phyloP scores from a whole-genome alignment of 306 rosid species.

The Cicer cuneatum region DNA sequence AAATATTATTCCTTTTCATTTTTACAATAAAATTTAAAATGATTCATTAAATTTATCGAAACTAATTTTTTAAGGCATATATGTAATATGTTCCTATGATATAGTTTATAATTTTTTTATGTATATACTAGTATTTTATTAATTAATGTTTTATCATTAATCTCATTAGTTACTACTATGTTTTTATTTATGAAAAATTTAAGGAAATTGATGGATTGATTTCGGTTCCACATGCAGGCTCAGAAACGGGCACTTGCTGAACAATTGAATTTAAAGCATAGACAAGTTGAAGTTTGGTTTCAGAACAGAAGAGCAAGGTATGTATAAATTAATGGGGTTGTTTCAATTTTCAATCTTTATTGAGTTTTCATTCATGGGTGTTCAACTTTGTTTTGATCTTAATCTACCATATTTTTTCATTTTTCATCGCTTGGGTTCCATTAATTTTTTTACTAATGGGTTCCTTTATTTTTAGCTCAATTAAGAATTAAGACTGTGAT shows the following conservation, averaged over 20 bases:
- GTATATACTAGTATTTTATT: neutral
- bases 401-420: neutral
- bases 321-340: neutral
- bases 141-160: conserved; percentile 10
- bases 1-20: neutral
- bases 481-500: no score
- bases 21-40: neutral
- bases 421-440: neutral
- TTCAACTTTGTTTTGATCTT: conserved; percentile 28
- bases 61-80: neutral
- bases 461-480: no score
- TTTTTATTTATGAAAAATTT: neutral
- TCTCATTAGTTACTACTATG: neutral
- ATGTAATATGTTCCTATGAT: no score
- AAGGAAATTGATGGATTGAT: conserved; percentile 7
- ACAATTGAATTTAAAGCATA: conserved; percentile 66
- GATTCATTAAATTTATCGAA: conserved; percentile 9
- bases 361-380: neutral
- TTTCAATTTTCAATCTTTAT: neutral
- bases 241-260: conserved; percentile 73
- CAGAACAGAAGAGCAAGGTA: conserved; percentile 94
- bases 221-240: conserved; percentile 55
- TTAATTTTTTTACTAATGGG: no score
- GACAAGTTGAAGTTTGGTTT: conserved; percentile 92
- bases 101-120: neutral